Evolutionary conservation across 2,329 filamentous ascomycete species (phyloP), one percentile per base, ranked within the genome.

Genomic region (Aspergillus fijiensis): DNA sequence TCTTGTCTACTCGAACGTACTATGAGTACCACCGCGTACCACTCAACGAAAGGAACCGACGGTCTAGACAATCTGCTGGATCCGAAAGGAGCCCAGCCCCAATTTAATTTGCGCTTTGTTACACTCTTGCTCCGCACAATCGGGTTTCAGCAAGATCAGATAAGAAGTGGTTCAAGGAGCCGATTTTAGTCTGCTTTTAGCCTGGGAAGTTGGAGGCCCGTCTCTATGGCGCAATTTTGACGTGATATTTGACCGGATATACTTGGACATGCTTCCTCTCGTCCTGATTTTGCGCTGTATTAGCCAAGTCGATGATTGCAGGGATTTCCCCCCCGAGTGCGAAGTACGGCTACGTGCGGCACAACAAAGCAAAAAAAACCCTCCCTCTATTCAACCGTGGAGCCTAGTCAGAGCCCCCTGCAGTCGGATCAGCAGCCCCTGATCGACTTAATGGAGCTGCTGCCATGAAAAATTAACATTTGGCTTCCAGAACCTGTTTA

Each of bases 121-220:
- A 29, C 16, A 4, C 29, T 21, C 29, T 42, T 25, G 52, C 39
- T 45, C 42, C 23, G 45, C 42, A 39, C 21, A 35, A 23, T 45
- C 23, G 53, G 19, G 45, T 55, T 55, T 47, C 45, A 55, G 53
- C 45, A 23, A 42, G 45, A 55, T 55, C 53, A 49, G 53, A 55
- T 55, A 55, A 55, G 27, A 45, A 19, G 39, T 45, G 6, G 5
- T 19, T 19, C 39, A 45, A 45, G 7, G 39, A 45, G 16, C 16
- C 39, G 14, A 45, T 6, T 45, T 45, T 45, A 19, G 16, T 45
- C 16, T 45, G 14, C 4, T 19, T 19, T 9, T 19, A 45, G 33
- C 16, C 16, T 9, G 14, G 5, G 5, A n/a, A 7, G 16, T 9
- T 45, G 39, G 16, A 29, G 27, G 5, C 27, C 27, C 27, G 27